Percentiles rank a stretch among this genome's conserved stretches.
Conservation (phyloP, 2,329 filamentous ascomycete genomes). For the Stachybotrys chartarum region DNA sequence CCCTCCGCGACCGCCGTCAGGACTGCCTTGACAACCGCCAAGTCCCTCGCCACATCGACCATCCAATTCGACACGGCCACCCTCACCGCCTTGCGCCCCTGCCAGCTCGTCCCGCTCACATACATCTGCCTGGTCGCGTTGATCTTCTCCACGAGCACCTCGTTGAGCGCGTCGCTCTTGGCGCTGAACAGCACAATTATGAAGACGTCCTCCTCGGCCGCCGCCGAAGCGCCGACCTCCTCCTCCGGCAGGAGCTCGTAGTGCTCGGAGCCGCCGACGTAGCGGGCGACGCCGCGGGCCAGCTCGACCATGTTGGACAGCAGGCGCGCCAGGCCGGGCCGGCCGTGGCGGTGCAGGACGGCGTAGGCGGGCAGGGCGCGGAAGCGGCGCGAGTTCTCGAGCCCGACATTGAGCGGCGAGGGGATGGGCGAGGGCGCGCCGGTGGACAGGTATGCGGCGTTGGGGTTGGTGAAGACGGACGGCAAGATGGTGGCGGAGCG, state of each 20-base stretch:
- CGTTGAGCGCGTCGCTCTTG: conserved; percentile 54
- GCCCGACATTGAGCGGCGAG: conserved; percentile 78
- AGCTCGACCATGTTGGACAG: conserved; percentile 66
- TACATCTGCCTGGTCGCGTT: conserved; percentile 71
- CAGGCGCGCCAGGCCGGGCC: conserved; percentile 60
- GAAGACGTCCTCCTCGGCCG: conserved; percentile 43
- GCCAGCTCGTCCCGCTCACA: conserved; percentile 76
- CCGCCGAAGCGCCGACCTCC: conserved; percentile 15
- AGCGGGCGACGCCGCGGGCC: conserved; percentile 58
- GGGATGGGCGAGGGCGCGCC: conserved; percentile 43
- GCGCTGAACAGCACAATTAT: conserved; percentile 71
- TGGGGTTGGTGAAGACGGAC: conserved; percentile 71
- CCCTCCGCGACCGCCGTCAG: conserved; percentile 42
- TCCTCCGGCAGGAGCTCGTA: conserved; percentile 61
- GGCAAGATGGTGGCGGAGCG: conserved; percentile 50
- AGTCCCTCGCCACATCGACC: conserved; percentile 61
- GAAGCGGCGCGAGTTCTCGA: conserved; percentile 90
- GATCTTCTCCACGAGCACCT: conserved; percentile 59
- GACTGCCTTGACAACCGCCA: conserved; percentile 56
- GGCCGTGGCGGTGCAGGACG: conserved; percentile 67
- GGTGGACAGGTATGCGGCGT: conserved; percentile 69
- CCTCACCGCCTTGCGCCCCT: conserved; percentile 65
- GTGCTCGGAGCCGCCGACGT: conserved; percentile 50
- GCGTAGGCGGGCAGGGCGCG: conserved; percentile 86
- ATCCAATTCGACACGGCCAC: conserved; percentile 84